phyloP scores from a whole-genome alignment of 2,329 filamentous ascomycete species.

The Xylaria sp. region DNA sequence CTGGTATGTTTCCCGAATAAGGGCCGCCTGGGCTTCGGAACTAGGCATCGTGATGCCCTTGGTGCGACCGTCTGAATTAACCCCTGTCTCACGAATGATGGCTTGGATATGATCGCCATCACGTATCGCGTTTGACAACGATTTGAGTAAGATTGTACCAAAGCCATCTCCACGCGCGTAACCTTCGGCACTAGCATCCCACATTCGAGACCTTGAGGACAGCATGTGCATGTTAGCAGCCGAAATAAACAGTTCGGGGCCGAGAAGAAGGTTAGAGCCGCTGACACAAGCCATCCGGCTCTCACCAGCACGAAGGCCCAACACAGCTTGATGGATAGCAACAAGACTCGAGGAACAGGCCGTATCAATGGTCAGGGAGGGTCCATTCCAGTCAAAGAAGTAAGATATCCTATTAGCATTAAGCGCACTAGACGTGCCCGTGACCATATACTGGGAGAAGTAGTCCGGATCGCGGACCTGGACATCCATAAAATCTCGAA shows the following conservation, averaged over 20 bases:
- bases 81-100: constrained; percentile 41
- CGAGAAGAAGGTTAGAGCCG: constrained; percentile 3
- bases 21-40: constrained; percentile 21
- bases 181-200: constrained; percentile 15
- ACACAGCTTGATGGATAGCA: constrained; percentile 16
- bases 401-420: constrained; percentile 18
- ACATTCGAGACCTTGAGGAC: constrained; percentile 15
- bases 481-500: constrained; percentile 8
- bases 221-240: constrained; percentile 18
- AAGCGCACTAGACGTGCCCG: constrained; percentile 25
- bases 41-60: constrained; percentile 32
- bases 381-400: constrained; percentile 18
- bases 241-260: background rate
- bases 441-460: constrained; percentile 9
- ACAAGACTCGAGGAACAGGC: constrained; percentile 20
- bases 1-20: constrained; percentile 32
- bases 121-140: constrained; percentile 38
- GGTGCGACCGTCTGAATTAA: constrained; percentile 33
- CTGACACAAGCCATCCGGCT: background rate
- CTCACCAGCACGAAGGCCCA: background rate
- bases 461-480: constrained; percentile 2
- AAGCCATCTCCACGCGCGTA: constrained; percentile 20
- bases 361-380: constrained; percentile 13
- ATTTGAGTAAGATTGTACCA: constrained; percentile 38
- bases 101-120: constrained; percentile 44